Conservation (phyloP, 2,329 filamentous ascomycete genomes). For the Alternaria angustiovoidea region DNA sequence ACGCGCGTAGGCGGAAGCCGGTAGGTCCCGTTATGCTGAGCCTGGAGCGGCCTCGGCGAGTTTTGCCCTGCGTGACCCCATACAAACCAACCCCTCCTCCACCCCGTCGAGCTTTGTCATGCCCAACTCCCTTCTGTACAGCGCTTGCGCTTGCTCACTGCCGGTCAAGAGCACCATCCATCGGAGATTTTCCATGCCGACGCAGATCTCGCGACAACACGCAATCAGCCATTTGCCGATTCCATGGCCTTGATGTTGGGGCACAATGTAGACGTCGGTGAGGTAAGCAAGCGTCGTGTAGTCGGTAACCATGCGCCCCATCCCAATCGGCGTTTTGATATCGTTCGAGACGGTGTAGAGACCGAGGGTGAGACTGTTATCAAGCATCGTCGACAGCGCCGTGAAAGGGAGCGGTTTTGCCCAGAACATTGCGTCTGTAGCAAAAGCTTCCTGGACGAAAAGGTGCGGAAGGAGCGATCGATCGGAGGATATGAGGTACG, state of each 20-base stretch:
- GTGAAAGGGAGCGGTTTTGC: conserved; percentile 33
- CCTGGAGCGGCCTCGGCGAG: conserved; percentile 23
- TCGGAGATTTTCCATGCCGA: conserved; percentile 67
- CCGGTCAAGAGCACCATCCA: conserved; percentile 41
- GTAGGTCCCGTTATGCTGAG: conserved; percentile 12
- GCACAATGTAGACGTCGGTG: conserved; percentile 72
- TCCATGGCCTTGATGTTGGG: conserved; percentile 67
- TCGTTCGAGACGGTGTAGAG: conserved; percentile 29
- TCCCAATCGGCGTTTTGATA: conserved; percentile 59
- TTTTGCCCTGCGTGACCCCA: conserved; percentile 35
- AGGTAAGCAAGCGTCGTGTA: conserved; percentile 73
- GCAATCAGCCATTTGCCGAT: conserved; percentile 71
- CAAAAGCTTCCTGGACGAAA: conserved; percentile 44
- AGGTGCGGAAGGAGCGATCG: conserved; percentile 34
- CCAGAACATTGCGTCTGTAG: conserved; percentile 43
- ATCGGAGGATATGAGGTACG: conserved; percentile 41
- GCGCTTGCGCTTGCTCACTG: conserved; percentile 31
- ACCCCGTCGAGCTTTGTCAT: conserved; percentile 34
- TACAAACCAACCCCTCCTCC: conserved; percentile 31
- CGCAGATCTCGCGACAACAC: conserved; percentile 65
- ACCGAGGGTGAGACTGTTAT: conserved; percentile 45
- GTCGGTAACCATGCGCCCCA: conserved; percentile 73
- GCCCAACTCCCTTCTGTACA: conserved; percentile 41
- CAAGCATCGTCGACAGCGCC: conserved; percentile 35
- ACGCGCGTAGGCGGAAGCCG: conserved; percentile 3